A percentile compares a stretch with the other conserved stretches of the same genome.
phyloP scores from a whole-genome alignment of 2,329 filamentous ascomycete species.

The Plenodomus tracheiphilus region DNA sequence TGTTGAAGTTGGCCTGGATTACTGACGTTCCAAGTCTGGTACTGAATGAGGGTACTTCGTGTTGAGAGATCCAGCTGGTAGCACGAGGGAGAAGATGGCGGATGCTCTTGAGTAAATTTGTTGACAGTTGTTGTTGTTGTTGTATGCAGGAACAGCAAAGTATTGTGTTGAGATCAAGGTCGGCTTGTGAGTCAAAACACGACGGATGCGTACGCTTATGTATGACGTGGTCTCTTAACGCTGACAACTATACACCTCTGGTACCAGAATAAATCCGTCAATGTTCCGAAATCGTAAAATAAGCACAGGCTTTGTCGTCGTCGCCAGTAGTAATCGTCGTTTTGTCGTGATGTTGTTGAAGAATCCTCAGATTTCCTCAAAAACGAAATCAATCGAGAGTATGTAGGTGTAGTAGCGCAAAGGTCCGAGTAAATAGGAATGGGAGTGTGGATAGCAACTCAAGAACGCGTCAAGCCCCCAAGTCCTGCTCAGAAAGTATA shows the following conservation, averaged over 20 bases:
- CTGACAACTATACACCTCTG: not conserved
- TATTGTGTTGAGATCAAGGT: not conserved
- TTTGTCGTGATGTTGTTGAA: not conserved
- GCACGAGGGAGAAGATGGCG: not conserved
- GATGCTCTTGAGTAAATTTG: not conserved
- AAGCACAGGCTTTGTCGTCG: too few species aligned
- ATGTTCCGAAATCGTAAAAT: not conserved
- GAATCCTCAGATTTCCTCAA: too few species aligned
- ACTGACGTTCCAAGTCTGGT: not conserved
- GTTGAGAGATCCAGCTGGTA: not conserved
- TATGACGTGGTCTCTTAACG: not conserved
- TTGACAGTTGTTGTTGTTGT: not conserved
- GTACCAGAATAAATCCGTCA: not conserved
- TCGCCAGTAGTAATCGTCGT: not conserved
- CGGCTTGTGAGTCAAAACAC: not conserved
- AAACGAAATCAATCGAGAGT: constrained; percentile 5
- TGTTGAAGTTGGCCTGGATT: constrained; percentile 3
- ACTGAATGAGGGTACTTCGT: not conserved
- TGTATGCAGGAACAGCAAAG: not conserved
- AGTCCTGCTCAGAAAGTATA: not conserved
- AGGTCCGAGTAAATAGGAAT: not conserved
- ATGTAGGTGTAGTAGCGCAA: not conserved
- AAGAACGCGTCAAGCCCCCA: constrained; percentile 5
- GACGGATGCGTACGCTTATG: not conserved
- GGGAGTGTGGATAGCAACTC: constrained; percentile 3